phyloP scores from a whole-genome alignment of 2,329 filamentous ascomycete genomes.

The Paraphoma chrysanthemicola region DNA sequence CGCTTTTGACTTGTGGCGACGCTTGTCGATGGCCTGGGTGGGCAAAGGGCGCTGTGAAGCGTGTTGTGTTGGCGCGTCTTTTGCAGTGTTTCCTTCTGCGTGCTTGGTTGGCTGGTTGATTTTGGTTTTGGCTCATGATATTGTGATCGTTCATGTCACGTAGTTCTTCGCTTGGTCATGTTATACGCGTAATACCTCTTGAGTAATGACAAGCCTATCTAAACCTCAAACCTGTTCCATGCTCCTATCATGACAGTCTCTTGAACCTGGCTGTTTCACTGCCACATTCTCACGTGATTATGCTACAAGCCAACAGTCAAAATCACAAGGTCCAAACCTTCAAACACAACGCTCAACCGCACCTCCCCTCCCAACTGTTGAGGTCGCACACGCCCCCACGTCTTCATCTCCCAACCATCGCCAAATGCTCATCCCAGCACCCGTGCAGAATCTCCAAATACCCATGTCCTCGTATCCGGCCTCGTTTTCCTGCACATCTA shows the following conservation, averaged over 20 bases:
- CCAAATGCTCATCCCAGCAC: not conserved
- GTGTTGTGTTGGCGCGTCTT: slow-evolving; percentile 8
- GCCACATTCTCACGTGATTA: not conserved
- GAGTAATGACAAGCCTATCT: not conserved
- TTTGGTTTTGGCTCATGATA: not conserved
- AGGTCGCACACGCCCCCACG: slow-evolving; percentile 16
- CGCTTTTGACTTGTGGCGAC: not conserved
- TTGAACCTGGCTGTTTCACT: not conserved
- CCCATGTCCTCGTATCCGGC: not conserved
- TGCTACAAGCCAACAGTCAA: no score
- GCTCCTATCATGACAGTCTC: no score
- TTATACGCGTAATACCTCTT: not conserved
- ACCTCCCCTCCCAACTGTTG: slow-evolving; percentile 1
- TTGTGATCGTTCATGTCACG: not conserved
- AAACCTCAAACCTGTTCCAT: not conserved
- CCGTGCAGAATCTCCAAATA: slow-evolving; percentile 1
- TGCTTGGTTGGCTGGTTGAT: not conserved
- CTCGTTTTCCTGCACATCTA: not conserved
- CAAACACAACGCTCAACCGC: no score
- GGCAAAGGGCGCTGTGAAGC: not conserved
- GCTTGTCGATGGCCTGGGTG: not conserved
- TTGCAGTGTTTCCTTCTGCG: not conserved
- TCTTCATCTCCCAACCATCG: slow-evolving; percentile 5
- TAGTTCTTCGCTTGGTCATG: not conserved
- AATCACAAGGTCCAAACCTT: no score